Evolutionary conservation across 2,329 filamentous ascomycete species (phyloP), one percentile per base, ranked within the genome.

Genomic region (Ophiostoma populinum): DNA sequence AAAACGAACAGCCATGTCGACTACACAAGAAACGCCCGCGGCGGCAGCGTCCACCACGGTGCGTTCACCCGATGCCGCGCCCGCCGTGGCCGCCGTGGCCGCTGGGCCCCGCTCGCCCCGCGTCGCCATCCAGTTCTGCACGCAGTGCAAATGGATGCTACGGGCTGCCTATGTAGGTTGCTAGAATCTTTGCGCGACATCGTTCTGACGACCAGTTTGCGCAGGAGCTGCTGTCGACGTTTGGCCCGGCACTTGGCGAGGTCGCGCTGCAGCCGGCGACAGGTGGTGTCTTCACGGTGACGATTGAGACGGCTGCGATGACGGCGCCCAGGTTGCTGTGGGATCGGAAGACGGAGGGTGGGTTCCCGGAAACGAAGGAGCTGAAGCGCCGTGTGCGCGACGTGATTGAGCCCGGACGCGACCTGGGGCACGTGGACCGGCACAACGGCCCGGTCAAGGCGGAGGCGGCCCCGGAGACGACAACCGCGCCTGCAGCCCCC

Each of bases 141-240:
- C 82, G 10, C 19, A 93, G 58, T 94, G 85, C 57, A 80, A 81
- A 59, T 92, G 85, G 83, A 81, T 90, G 70, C 59, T 92, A 9
- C 63, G 83, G 40, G 82, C 83, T 24, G 80, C 82, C 45, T 92
- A 90, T 55, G 82, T 87, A 68, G 46, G 68, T 35, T n/a, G 11
- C 12, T n/a, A 7, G 56, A 31, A 30, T 32, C 16, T 22, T 15
- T 19, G 5, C 10, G 9, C 11, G 16, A 7, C 15, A 2, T 24
- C n/a, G 25, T 4, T 11, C 13, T 20, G 9, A 19, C 7, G 6
- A 7, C 3, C 46, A 93, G 81, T 94, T 80, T 54, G 87, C 78
- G 32, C 90, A 95, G 64, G 90, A 95, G 56, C 74, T 98, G 29
- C 73, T 98, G 24, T 92, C 83, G 2, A 98, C 87, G 1, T 98